Base-by-base conservation (phyloP, 2,329 filamentous ascomycete species). In the Phyllosticta citriasiana region DNA sequence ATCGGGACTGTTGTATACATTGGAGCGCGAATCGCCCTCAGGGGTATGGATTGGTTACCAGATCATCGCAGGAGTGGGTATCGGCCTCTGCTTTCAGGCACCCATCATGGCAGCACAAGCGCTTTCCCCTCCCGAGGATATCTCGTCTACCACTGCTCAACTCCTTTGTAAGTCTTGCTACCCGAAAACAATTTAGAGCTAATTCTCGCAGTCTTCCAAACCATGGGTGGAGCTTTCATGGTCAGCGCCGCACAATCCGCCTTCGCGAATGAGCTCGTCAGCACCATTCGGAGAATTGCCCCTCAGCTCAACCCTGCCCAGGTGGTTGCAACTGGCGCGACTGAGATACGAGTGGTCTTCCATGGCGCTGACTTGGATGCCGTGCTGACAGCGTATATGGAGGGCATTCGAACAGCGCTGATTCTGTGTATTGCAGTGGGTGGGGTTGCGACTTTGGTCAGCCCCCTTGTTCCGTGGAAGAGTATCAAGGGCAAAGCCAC, bases 161-260 rank as follows among this genome's bases (percentile, higher is more conserved):
- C 67, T 76, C 24, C 74, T 80, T 63, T 87, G 56, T 57, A 30
- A 57, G 56, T 51, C 25, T 53, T 53, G 12, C 7, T 2, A 4
- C 5, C 2, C 35, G 1, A 16, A 16, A 25, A 8, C 2, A n/a
- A 24, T 5, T n/a, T 2, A 16, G 22, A 25, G 22, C 40, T 51
- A 4, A 22, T 24, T 53, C 9, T 22, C 7, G 12, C 14, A 52
- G 56, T 89, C 73, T 84, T 84, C 74, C 84, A 88, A 68, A 79
- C 79, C 2, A 77, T 89, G 2, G 86, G 86, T 47, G 86, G 85
- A 4, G 84, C 87, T 2, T 72, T 89, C 27, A 83, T 84, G 65
- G 81, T 89, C 55, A 80, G 82, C 4, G 82, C 88, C 7, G 82
- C 82, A 0, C 84, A 89, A 70, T 83, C 85, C n/a, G 79, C 88